These are phyloP conservation scores for Allium cepa DNA, from an alignment of 106 monocot species.

Conservation along the genomic window DNA sequence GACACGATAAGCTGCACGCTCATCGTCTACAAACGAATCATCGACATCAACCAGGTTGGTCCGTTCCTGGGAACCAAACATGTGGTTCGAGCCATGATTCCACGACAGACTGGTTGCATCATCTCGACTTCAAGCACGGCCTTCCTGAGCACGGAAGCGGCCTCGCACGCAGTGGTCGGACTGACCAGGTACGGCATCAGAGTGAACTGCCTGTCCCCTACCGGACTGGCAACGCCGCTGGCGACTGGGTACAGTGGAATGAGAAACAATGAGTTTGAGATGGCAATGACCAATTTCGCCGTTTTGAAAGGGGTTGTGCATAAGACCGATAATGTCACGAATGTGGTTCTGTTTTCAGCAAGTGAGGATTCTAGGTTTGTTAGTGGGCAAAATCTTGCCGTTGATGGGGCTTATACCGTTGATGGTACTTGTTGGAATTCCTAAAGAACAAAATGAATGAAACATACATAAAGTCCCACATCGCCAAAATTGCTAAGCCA, in stretches of 20 bases:
- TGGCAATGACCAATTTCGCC: background rate
- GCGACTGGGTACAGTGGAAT: background rate
- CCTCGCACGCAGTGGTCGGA: too few relatives aligned
- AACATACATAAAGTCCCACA: too few relatives aligned
- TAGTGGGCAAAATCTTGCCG: conserved; percentile 27
- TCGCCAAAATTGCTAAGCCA: too few relatives aligned
- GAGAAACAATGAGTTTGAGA: conserved; percentile 4
- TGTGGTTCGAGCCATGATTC: conserved; percentile 30
- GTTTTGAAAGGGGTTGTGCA: conserved; percentile 13
- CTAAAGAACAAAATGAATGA: too few relatives aligned
- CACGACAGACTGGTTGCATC: conserved; percentile 24
- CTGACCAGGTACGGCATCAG: too few relatives aligned
- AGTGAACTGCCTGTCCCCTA: too few relatives aligned
- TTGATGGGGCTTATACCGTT: conserved; percentile 15
- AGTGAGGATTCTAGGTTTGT: conserved; percentile 27
- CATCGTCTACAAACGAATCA: conserved; percentile 18
- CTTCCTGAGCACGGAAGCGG: too few relatives aligned
- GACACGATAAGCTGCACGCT: too few relatives aligned
- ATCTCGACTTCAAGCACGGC: too few relatives aligned
- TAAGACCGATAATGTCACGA: conserved; percentile 20
- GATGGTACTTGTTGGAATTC: too few relatives aligned
- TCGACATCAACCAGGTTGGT: conserved; percentile 16
- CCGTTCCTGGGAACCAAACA: conserved; percentile 35
- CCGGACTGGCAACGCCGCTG: too few relatives aligned
- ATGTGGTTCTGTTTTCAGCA: conserved; percentile 18